phyloP scores from a whole-genome alignment of 2,329 filamentous ascomycete genomes.

The Neodidymelliopsis sp. region DNA sequence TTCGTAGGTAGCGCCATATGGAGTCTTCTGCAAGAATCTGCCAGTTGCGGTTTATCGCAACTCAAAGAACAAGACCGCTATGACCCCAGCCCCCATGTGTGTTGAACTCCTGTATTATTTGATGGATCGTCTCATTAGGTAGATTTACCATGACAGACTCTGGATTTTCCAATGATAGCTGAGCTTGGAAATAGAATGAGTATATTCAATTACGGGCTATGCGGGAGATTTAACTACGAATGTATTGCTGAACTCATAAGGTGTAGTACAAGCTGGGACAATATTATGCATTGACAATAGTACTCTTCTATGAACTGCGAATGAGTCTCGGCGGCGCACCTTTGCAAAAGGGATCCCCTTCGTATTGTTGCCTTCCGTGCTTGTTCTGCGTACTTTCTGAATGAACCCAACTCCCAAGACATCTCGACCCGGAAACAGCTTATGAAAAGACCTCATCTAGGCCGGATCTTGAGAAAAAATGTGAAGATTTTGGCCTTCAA shows the following conservation, averaged over 20 bases:
- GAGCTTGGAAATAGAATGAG: background rate
- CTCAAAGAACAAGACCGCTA: background rate
- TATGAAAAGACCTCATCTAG: too few species aligned
- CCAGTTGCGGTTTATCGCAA: background rate
- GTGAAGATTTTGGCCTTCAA: constrained; percentile 11
- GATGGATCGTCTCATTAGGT: background rate
- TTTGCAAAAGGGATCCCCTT: too few species aligned
- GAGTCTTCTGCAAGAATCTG: background rate
- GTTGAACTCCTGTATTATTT: background rate
- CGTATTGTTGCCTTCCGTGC: too few species aligned
- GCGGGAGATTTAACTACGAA: background rate
- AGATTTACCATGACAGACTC: background rate
- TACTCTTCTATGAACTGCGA: too few species aligned
- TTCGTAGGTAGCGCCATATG: background rate
- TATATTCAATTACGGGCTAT: background rate
- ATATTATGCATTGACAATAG: too few species aligned
- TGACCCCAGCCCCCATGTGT: background rate
- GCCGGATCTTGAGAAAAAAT: constrained; percentile 12
- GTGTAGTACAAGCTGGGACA: too few species aligned
- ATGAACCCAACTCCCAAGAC: too few species aligned
- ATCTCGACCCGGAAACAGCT: too few species aligned
- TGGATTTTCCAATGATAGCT: background rate
- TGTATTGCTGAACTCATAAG: too few species aligned
- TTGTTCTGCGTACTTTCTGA: too few species aligned
- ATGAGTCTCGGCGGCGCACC: too few species aligned